Evolutionary conservation across 345 rosid genomes (phyloP).

Genomic region (Chamaenerion angustifolium): DNA sequence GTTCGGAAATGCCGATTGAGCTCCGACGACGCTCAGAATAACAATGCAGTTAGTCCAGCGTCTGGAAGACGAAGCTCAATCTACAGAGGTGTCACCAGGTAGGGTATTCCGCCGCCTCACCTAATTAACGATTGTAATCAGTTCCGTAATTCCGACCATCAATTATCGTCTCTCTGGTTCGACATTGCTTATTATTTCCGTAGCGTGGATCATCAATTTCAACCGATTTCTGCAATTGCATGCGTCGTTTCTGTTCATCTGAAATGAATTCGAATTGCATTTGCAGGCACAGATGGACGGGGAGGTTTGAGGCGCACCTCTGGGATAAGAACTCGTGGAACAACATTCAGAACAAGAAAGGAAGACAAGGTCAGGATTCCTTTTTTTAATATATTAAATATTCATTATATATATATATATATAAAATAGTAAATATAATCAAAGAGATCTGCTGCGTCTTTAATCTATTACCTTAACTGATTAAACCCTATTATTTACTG

Average conservation of each 20-base stretch:
- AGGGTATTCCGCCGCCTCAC: neutral
- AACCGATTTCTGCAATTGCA: too few relatives aligned
- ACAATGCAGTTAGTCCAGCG: constrained; percentile 15
- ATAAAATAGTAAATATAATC: neutral
- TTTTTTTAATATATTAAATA: neutral
- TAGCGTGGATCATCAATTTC: too few relatives aligned
- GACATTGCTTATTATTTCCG: too few relatives aligned
- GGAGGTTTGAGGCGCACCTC: constrained; percentile 93
- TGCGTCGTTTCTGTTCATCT: neutral
- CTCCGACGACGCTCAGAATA: constrained; percentile 13
- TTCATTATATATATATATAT: neutral
- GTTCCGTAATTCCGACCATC: too few relatives aligned
- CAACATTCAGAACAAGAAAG: constrained; percentile 79
- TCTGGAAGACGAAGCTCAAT: constrained; percentile 64
- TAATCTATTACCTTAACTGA: neutral
- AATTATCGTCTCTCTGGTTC: too few relatives aligned
- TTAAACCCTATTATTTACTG: constrained; percentile 11
- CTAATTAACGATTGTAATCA: too few relatives aligned
- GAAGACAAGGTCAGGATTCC: constrained; percentile 58
- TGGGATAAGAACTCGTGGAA: constrained; percentile 98
- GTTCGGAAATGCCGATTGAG: constrained; percentile 19
- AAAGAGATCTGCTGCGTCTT: constrained; percentile 24
- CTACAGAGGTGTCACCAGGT: constrained; percentile 98
- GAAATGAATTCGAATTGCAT: neutral
- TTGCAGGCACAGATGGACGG: constrained; percentile 97